Percentiles rank a stretch among this genome's conserved stretches.
Evolutionary conservation across 2,329 filamentous ascomycete species (phyloP).

Genomic region (Exophiala xenobiotica): DNA sequence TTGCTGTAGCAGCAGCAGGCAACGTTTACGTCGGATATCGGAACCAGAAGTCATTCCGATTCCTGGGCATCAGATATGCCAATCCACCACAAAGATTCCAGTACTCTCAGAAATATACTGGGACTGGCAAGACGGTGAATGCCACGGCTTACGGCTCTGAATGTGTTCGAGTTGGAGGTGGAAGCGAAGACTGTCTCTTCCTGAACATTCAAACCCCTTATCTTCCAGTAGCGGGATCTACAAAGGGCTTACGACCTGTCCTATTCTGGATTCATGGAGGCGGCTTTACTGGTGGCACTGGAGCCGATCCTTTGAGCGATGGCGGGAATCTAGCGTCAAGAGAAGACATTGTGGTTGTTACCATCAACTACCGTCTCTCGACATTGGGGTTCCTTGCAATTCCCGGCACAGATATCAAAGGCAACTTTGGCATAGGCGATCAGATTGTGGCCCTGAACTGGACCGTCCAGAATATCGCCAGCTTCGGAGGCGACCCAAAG

Average conservation of each 20-base stretch:
- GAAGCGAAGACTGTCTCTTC: conserved; percentile 50
- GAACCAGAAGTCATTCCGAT: conserved; percentile 54
- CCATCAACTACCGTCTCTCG: conserved; percentile 60
- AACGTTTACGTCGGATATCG: conserved; percentile 53
- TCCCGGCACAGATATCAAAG: conserved; percentile 55
- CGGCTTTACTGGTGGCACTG: conserved; percentile 54
- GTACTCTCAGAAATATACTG: conserved; percentile 49
- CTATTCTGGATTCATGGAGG: conserved; percentile 58
- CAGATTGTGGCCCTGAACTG: conserved; percentile 52
- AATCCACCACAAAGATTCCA: conserved; percentile 42
- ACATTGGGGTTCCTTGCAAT: conserved; percentile 61
- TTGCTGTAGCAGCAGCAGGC: conserved; percentile 42
- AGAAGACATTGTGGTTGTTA: conserved; percentile 60
- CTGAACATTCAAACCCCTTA: conserved; percentile 51
- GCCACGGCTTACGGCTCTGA: conserved; percentile 48
- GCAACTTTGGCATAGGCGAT: conserved; percentile 55
- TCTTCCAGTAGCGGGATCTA: conserved; percentile 42
- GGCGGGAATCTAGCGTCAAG: conserved; percentile 58
- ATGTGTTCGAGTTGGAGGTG: conserved; percentile 44
- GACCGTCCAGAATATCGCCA: conserved; percentile 47
- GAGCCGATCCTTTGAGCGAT: conserved; percentile 42
- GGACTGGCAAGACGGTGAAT: conserved; percentile 46
- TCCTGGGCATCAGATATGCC: conserved; percentile 50
- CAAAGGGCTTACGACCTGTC: conserved; percentile 46
- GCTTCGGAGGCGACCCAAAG: conserved; percentile 50